These are phyloP conservation scores for Microcyclospora tardicrescens DNA, from an alignment of 2,329 filamentous ascomycete genomes.

Conservation along the genomic window DNA sequence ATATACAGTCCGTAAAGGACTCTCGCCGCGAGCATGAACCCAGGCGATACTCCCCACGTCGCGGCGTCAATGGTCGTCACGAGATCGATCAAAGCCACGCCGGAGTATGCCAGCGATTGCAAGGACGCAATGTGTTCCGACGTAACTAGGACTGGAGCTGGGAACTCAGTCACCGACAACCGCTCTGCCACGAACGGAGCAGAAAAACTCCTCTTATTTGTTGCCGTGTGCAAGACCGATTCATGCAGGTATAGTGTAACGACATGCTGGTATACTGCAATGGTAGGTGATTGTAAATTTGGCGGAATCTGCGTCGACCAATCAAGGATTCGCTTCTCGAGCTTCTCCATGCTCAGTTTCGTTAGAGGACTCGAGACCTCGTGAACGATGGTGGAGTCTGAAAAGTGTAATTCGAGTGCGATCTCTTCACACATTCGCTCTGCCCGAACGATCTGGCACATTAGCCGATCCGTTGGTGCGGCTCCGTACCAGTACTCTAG, in stretches of 20 bases:
- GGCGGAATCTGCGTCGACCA: slow-evolving; percentile 15
- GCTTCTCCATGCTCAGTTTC: slow-evolving; percentile 9
- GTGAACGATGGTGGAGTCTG: slow-evolving; percentile 3
- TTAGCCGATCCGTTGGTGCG: slow-evolving; percentile 8
- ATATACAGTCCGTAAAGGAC: slow-evolving; percentile 15
- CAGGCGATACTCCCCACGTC: slow-evolving; percentile 11
- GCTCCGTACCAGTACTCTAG: slow-evolving; percentile 9
- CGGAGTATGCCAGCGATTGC: slow-evolving; percentile 10
- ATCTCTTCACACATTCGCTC: slow-evolving; percentile 15
- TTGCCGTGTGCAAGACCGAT: slow-evolving; percentile 16
- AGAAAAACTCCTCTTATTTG: slow-evolving; percentile 18
- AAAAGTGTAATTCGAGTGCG: slow-evolving; percentile 8
- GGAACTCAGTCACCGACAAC: slow-evolving; percentile 17
- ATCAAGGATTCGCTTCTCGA: slow-evolving; percentile 12
- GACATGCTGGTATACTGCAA: slow-evolving; percentile 15
- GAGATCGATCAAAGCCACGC: slow-evolving; percentile 14
- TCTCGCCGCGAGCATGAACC: slow-evolving; percentile 11
- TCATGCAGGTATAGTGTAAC: slow-evolving; percentile 18
- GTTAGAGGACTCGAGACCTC: slow-evolving; percentile 11
- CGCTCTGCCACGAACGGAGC: slow-evolving; percentile 19
- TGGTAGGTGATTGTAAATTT: slow-evolving; percentile 5
- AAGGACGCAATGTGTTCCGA: slow-evolving; percentile 15
- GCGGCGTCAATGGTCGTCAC: slow-evolving; percentile 6
- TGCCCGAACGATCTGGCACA: slow-evolving; percentile 15
- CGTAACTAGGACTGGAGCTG: slow-evolving; percentile 10